Evolutionary conservation across 2,329 filamentous ascomycete species (phyloP).

Genomic region (Exophiala bonariae): DNA sequence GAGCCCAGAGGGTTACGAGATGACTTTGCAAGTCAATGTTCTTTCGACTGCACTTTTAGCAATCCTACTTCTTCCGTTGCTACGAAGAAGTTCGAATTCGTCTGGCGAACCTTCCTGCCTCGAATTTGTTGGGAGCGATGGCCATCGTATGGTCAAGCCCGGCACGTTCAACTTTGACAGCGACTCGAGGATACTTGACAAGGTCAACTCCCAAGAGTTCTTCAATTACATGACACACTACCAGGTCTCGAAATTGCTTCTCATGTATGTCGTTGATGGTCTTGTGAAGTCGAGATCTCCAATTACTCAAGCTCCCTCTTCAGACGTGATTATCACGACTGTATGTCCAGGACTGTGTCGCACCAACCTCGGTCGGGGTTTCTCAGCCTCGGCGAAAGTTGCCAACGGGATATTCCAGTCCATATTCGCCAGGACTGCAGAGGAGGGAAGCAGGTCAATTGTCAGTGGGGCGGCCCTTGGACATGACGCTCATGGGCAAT

Average conservation of each 20-base stretch:
- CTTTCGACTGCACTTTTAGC: slow-evolving; percentile 26
- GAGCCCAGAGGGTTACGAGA: slow-evolving; percentile 50
- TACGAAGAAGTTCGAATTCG: slow-evolving; percentile 43
- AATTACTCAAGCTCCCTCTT: slow-evolving; percentile 13
- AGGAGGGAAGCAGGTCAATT: slow-evolving; percentile 45
- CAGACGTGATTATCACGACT: slow-evolving; percentile 43
- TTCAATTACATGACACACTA: slow-evolving; percentile 38
- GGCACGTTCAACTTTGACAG: slow-evolving; percentile 29
- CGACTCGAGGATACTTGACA: slow-evolving; percentile 32
- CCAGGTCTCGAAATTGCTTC: slow-evolving; percentile 40
- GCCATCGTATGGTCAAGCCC: slow-evolving; percentile 36
- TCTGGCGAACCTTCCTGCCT: slow-evolving; percentile 43
- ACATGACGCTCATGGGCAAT: slow-evolving; percentile 42
- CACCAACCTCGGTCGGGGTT: slow-evolving; percentile 43
- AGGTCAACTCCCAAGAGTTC: slow-evolving; percentile 32
- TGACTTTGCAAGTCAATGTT: slow-evolving; percentile 41
- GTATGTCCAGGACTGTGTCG: slow-evolving; percentile 45
- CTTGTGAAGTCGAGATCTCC: slow-evolving; percentile 33
- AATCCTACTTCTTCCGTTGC: slow-evolving; percentile 24
- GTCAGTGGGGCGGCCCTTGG: slow-evolving; percentile 46
- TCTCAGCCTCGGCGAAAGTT: slow-evolving; percentile 28
- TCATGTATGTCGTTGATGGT: slow-evolving; percentile 42
- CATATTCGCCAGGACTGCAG: slow-evolving; percentile 43
- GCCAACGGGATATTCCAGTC: slow-evolving; percentile 35
- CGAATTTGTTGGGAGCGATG: slow-evolving; percentile 45